phyloP scores from a whole-genome alignment of 169 alveolate genomes.

The Plasmodium gonderi region DNA sequence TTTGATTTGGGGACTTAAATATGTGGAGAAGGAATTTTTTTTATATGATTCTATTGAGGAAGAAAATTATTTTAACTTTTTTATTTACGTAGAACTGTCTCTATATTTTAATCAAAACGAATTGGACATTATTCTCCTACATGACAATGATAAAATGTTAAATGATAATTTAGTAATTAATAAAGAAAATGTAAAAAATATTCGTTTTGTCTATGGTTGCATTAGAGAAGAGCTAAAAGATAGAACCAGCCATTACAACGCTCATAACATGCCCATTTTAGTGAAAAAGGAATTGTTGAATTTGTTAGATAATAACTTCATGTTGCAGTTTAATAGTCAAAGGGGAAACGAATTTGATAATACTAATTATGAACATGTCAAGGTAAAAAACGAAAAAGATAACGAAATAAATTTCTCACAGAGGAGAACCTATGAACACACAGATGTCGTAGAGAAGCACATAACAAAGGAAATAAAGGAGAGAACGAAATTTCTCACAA shows the following conservation, averaged over 20 bases:
- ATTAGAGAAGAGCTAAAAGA: neutral
- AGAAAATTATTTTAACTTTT: slow-evolving; percentile 43
- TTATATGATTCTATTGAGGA: slow-evolving; percentile 42
- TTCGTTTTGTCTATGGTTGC: slow-evolving; percentile 17
- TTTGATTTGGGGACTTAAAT: slow-evolving; percentile 7
- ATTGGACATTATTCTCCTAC: slow-evolving; percentile 5
- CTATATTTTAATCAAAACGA: slow-evolving; percentile 69
- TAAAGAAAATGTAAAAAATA: slow-evolving; percentile 34
- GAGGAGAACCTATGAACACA: neutral
- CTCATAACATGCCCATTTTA: neutral
- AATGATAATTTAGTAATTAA: slow-evolving; percentile 27
- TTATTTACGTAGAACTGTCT: slow-evolving; percentile 41
- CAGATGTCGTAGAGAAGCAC: neutral
- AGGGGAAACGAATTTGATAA: neutral
- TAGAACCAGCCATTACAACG: neutral
- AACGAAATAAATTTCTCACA: neutral
- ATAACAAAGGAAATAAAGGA: neutral
- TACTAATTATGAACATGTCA: neutral
- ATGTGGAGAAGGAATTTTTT: slow-evolving; percentile 27
- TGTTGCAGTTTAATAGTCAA: neutral
- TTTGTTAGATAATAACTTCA: neutral
- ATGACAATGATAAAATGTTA: slow-evolving; percentile 13
- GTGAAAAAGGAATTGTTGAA: neutral
- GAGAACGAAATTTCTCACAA: neutral
- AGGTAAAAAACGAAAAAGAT: neutral